Conservation (phyloP, 345 rosid genomes). For the Cardamine occulta region DNA sequence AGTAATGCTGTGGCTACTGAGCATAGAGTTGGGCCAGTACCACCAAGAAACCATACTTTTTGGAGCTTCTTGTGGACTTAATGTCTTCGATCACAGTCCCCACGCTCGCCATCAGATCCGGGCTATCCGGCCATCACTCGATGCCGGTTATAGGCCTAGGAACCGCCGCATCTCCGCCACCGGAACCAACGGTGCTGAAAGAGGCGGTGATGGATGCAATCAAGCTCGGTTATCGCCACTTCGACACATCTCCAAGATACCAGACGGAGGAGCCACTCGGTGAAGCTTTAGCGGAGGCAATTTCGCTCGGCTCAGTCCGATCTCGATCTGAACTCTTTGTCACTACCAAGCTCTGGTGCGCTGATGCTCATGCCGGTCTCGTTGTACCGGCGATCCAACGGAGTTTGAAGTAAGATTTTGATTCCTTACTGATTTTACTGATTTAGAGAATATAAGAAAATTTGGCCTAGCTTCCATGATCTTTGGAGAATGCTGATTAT, state of each 20-base stretch:
- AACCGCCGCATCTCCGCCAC: constrained; percentile 44
- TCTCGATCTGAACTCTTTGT: constrained; percentile 60
- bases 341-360: constrained; percentile 66
- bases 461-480: too few relatives aligned
- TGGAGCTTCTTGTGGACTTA: background rate
- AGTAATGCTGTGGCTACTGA: background rate
- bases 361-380: constrained; percentile 56
- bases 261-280: constrained; percentile 61
- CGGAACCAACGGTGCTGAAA: constrained; percentile 32
- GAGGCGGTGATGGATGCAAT: constrained; percentile 48
- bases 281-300: constrained; percentile 57
- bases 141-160: constrained; percentile 58
- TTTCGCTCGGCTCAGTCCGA: constrained; percentile 45
- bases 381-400: constrained; percentile 55
- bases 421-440: background rate
- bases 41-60: background rate
- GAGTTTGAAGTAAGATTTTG: constrained; percentile 41
- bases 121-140: constrained; percentile 8
- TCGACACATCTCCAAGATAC: constrained; percentile 66
- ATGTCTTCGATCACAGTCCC: constrained; percentile 33
- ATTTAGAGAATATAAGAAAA: too few relatives aligned
- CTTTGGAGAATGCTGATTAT: background rate
- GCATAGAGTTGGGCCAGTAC: background rate
- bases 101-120: constrained; percentile 28
- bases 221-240: constrained; percentile 66